Base-by-base conservation (phyloP, 257 asterid genomes). In the Handroanthus guayacan region DNA sequence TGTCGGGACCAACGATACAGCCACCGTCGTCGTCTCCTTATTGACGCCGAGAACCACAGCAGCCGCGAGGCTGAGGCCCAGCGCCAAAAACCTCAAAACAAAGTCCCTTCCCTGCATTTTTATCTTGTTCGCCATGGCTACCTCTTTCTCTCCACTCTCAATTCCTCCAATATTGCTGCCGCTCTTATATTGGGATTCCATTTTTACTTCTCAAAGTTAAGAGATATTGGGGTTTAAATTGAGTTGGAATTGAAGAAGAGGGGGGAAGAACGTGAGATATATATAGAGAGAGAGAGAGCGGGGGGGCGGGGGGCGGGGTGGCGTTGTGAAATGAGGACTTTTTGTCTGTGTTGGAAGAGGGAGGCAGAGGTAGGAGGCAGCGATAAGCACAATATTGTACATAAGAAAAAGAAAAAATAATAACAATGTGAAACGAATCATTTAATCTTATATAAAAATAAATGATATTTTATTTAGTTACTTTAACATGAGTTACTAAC, bases 41-140 rank as follows among this genome's bases (percentile, higher is more conserved):
- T 89, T 25, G 20, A 82, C 77, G 70, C 91, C 97, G 61, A 86
- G 78, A 62, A 89, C 78, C 72, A 86, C 83, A 9, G 97, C 92
- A 2, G 97, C 93, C 39, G 84, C 60, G 8, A 89, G 77, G 72
- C 84, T 74, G 63, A 81, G 80, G 0, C 76, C 82, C 50, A 88
- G 63, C 0, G 89, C 93, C 77, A 86, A 51, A 70, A 89, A 69
- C 81, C 97, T 82, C 83, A 91, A 82, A 4, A 82, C 82, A 57
- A 86, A 76, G 48, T 86, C 95, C 16, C 77, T 38, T 0, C 89
- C 84, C 1, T 83, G 82, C 70, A 82, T 63, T n/a, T 39, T 80
- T 34, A 75, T 77, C 79, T 75, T 83, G 72, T 88, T 90, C 45
- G 88, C 89, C 63, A 76, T 81, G 72, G 50, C 70, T 2, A 75